Percentiles rank a stretch among this genome's conserved stretches.
These are phyloP conservation scores for Paraphoma sp. DNA, from an alignment of 2,329 filamentous ascomycete genomes.

Conservation along the genomic window DNA sequence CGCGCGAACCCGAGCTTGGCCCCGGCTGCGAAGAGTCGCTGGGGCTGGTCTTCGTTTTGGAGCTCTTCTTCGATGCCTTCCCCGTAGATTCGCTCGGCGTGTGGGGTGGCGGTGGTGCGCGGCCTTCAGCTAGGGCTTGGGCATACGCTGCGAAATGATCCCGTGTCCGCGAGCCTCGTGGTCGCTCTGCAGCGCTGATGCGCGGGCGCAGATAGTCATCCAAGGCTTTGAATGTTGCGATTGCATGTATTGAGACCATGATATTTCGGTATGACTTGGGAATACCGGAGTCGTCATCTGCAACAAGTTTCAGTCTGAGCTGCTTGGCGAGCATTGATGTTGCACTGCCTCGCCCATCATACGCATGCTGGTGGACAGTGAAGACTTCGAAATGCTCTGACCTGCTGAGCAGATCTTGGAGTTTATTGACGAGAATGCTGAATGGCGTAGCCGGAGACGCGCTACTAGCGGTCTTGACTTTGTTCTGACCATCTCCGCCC, in stretches of 20 bases:
- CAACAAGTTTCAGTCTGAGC: constrained; percentile 84
- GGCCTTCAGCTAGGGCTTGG: constrained; percentile 66
- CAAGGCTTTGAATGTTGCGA: constrained; percentile 94
- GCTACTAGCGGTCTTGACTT: constrained; percentile 68
- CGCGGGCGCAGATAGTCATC: constrained; percentile 94
- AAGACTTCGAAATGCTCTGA: constrained; percentile 98
- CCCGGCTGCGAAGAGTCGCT: constrained; percentile 55
- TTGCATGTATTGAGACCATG: constrained; percentile 98
- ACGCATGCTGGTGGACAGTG: constrained; percentile 90
- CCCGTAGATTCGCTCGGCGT: constrained; percentile 43
- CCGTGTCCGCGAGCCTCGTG: constrained; percentile 64
- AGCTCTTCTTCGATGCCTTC: constrained; percentile 36
- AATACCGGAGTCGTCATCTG: constrained; percentile 89
- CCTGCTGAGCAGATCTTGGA: constrained; percentile 93
- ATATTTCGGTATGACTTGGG: constrained; percentile 88
- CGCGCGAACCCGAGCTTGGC: constrained; percentile 56
- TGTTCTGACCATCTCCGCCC: constrained; percentile 68
- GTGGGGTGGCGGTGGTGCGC: constrained; percentile 45
- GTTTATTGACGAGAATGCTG: constrained; percentile 87
- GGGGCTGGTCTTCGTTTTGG: constrained; percentile 40
- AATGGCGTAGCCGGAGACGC: constrained; percentile 83
- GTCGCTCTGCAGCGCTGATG: constrained; percentile 78
- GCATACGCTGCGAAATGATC: constrained; percentile 78
- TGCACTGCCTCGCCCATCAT: constrained; percentile 89
- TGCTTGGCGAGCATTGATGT: constrained; percentile 97